Evolutionary conservation across 2,329 filamentous ascomycete species (phyloP).

Genomic region (Aspergillus fischeri): DNA sequence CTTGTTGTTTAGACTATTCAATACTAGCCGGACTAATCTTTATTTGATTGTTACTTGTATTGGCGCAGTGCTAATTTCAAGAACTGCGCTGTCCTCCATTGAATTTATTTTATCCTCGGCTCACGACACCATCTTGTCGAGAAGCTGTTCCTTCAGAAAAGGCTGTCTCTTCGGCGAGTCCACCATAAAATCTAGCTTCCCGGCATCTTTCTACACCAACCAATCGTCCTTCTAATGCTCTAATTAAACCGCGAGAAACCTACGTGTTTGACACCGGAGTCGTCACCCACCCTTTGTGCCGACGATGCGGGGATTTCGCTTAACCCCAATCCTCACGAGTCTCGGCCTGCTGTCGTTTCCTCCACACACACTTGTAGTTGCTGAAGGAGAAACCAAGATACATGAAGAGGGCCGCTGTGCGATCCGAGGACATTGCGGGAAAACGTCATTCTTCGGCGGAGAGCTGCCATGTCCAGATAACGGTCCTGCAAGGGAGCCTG

Average conservation of each 20-base stretch:
- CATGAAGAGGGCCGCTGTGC: slow-evolving; percentile 88
- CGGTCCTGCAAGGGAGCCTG: slow-evolving; percentile 69
- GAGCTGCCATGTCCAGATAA: slow-evolving; percentile 93
- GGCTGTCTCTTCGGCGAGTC: not conserved
- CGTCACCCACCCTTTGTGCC: slow-evolving; percentile 1
- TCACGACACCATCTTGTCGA: not conserved
- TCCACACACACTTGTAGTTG: slow-evolving; percentile 21
- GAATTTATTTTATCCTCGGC: not conserved
- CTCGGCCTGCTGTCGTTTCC: slow-evolving; percentile 23
- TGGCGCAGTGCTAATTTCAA: not conserved
- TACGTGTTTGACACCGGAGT: not conserved
- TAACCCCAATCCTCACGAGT: slow-evolving; percentile 22
- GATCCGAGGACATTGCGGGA: slow-evolving; percentile 86
- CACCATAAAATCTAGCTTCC: not conserved
- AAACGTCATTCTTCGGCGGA: slow-evolving; percentile 82
- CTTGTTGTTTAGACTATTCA: not conserved
- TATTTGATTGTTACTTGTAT: not conserved
- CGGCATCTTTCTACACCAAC: not conserved
- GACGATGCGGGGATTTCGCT: slow-evolving; percentile 30
- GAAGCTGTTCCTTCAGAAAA: not conserved
- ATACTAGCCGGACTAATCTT: not conserved
- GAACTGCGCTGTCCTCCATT: not conserved
- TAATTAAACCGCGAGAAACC: not conserved
- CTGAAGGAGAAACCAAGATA: slow-evolving; percentile 44
- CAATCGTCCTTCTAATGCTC: not conserved